Conservation (phyloP, 164 flowering plant species). For the Macadamia integrifolia region DNA sequence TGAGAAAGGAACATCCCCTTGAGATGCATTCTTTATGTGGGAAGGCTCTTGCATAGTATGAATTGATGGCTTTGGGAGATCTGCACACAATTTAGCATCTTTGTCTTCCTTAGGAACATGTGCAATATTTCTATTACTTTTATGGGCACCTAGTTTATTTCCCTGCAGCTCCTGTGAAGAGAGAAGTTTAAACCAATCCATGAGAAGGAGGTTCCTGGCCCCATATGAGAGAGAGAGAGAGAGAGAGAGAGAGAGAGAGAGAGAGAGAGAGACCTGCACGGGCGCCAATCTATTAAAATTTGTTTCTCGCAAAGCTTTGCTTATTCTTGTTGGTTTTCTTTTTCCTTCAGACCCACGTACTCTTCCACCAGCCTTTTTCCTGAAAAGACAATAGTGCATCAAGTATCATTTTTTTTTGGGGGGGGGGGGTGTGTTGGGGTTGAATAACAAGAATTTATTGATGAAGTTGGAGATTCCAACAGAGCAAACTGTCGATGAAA, state of each 20-base stretch:
- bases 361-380: constrained; percentile 44
- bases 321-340: constrained; percentile 39
- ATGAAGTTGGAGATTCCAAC: too few species aligned
- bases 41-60: constrained; percentile 36
- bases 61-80: constrained; percentile 24
- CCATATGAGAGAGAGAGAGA: background rate
- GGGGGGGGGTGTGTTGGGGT: too few species aligned
- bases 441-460: too few species aligned
- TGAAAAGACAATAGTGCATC: constrained; percentile 16
- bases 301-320: constrained; percentile 36
- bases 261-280: constrained; percentile 31
- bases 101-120: constrained; percentile 16
- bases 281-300: constrained; percentile 23
- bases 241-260: background rate
- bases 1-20: constrained; percentile 74
- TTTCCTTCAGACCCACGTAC: constrained; percentile 34
- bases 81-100: constrained; percentile 9
- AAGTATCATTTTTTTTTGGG: background rate
- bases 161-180: constrained; percentile 29
- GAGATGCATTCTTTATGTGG: constrained; percentile 70
- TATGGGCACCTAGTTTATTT: constrained; percentile 12
- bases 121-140: constrained; percentile 13
- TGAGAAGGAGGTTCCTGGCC: background rate
- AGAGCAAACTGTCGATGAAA: background rate
- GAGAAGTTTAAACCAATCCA: background rate